Percentiles rank a stretch among this genome's conserved stretches.
Conservation (phyloP, 2,329 filamentous ascomycete species). For the Pleurostoma richardsiae region DNA sequence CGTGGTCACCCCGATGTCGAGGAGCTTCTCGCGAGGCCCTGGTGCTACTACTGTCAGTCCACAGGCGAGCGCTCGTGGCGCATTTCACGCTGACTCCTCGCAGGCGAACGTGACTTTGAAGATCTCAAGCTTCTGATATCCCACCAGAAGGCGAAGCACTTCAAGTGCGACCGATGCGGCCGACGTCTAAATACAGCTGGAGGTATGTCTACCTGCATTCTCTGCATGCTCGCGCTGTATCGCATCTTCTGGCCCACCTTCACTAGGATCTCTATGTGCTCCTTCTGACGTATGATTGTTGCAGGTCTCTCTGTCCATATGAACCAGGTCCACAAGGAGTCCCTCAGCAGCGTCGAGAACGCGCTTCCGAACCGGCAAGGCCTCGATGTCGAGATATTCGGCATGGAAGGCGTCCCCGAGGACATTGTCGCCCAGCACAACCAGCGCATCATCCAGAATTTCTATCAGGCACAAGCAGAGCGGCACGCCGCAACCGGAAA, state of each 20-base stretch:
- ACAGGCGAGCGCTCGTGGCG: no score
- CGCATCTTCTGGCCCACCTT: constrained; percentile 3
- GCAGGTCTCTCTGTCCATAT: constrained; percentile 90
- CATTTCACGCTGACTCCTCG: constrained; percentile 1
- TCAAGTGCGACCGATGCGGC: constrained; percentile 90
- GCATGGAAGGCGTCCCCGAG: constrained; percentile 93
- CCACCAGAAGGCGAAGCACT: constrained; percentile 99
- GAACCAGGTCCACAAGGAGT: constrained; percentile 98
- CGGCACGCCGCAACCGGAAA: constrained; percentile 80
- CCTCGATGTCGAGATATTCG: constrained; percentile 93
- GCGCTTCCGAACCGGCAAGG: constrained; percentile 80
- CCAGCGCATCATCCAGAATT: constrained; percentile 79
- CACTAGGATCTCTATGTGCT: no score
- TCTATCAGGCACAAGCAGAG: constrained; percentile 80
- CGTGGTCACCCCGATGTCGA: constrained; percentile 80
- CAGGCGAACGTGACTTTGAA: constrained; percentile 91
- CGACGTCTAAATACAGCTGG: constrained; percentile 89
- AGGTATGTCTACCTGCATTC: constrained; percentile 49
- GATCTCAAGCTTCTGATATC: constrained; percentile 94
- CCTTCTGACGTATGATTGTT: background rate
- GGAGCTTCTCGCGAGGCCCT: constrained; percentile 80
- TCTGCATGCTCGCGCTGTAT: background rate
- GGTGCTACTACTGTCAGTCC: constrained; percentile 90
- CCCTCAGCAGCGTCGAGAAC: constrained; percentile 82
- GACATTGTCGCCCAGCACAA: constrained; percentile 79